Base-by-base conservation (phyloP, 257 asterid genomes). In the Cordia subcordata region DNA sequence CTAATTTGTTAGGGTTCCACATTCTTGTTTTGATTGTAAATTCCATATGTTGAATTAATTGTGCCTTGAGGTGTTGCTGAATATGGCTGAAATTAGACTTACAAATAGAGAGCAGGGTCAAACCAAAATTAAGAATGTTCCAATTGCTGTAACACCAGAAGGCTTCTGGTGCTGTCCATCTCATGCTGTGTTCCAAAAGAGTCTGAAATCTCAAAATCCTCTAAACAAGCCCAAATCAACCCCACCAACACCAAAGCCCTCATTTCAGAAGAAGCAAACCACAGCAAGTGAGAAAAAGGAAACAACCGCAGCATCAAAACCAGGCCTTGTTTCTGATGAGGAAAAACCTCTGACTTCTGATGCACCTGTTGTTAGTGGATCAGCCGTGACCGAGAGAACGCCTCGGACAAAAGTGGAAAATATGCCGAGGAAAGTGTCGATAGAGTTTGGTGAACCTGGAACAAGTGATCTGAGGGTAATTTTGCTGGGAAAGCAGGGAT, bases 111-210 rank as follows among this genome's bases (percentile, higher is more conserved):
- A 88, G 22, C 87, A 80, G 42, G 82, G 86, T 49, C 94, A 77
- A 60, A 74, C 94, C 32, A 92, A 79, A 60, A 75, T 92, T 35
- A 86, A 70, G 50, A 84, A 65, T 65, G 98, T 91, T 15, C 98
- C 96, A 60, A 91, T 91, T 66, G 98, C 91, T 62, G 96, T 91
- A 11, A 91, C 98, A 27, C 96, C 96, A 23, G 98, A 91, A 52
- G 98, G 98, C 19, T 92, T 92, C 66, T 92, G 99, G 96, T 92
- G 99, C 73, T 92, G 99, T 61, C 99, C 99, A 35, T 84, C 94
- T 17, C 99, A 94, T 5, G 81, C 69, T 53, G 99, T 75, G 60
- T 88, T 92, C 53, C 99, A 92, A 57, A 92, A 88, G 75, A 55
- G 82, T 44, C 13, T 61, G 33, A 88, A 82, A 64, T 8, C 82